Percentiles rank a stretch among this genome's conserved stretches.
phyloP scores from a whole-genome alignment of 257 asterid species.

The Rubia yunnanensis region DNA sequence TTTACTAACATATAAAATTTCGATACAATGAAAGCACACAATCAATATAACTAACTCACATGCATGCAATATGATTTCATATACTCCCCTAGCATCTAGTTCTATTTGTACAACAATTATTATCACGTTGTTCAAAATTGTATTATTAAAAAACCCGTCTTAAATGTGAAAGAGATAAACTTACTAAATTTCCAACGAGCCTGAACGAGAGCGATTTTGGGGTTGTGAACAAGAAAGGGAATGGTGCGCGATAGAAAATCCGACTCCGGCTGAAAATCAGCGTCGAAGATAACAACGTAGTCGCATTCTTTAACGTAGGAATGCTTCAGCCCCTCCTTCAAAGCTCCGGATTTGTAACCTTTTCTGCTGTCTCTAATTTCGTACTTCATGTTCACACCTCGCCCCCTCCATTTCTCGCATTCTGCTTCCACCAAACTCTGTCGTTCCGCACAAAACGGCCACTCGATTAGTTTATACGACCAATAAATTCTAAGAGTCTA shows the following conservation, averaged over 20 bases:
- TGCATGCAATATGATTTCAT: too few relatives aligned
- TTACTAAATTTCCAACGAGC: constrained; percentile 41
- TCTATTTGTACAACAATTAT: too few relatives aligned
- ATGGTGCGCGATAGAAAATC: constrained; percentile 24
- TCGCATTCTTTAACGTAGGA: constrained; percentile 26
- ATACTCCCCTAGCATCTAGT: too few relatives aligned
- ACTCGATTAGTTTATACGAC: background rate
- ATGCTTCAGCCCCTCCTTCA: constrained; percentile 30
- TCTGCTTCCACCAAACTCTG: constrained; percentile 31
- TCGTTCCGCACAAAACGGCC: background rate
- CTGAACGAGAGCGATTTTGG: constrained; percentile 30
- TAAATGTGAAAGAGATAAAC: background rate
- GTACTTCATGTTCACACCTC: constrained; percentile 30
- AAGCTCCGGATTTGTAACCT: constrained; percentile 42
- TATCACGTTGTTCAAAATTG: background rate
- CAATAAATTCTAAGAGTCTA: background rate
- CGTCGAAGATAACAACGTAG: constrained; percentile 33
- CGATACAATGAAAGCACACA: too few relatives aligned
- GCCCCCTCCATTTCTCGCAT: constrained; percentile 31
- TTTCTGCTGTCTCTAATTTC: constrained; percentile 29
- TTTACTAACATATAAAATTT: too few relatives aligned
- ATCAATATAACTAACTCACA: too few relatives aligned
- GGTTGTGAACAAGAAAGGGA: constrained; percentile 34
- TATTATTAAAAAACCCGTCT: too few relatives aligned
- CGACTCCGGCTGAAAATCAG: constrained; percentile 32